Conservation (phyloP, 257 asterid species). For the Plantago major region DNA sequence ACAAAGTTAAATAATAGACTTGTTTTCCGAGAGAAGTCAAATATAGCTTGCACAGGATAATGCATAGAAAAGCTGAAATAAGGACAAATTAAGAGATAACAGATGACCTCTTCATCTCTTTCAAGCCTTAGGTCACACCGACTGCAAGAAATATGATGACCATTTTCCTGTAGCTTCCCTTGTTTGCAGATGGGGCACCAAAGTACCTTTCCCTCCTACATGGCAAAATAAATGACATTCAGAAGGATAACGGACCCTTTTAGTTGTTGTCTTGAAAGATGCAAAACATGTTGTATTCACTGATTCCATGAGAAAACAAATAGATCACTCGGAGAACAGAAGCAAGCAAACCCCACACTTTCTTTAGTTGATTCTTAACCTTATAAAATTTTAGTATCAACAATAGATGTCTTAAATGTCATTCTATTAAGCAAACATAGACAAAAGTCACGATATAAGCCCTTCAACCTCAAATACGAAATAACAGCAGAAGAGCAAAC, state of each 20-base stretch:
- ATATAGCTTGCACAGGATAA: too few relatives aligned
- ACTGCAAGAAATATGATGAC: constrained; percentile 49
- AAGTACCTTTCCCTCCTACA: constrained; percentile 51
- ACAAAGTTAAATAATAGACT: too few relatives aligned
- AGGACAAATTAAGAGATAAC: constrained; percentile 8
- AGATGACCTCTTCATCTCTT: constrained; percentile 65
- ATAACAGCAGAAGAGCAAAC: neutral
- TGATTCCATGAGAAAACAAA: constrained; percentile 12
- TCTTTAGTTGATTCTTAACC: neutral
- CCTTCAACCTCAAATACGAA: constrained; percentile 1
- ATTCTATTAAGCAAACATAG: neutral
- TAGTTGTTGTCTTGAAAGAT: neutral
- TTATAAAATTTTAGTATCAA: neutral
- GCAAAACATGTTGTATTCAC: constrained; percentile 5
- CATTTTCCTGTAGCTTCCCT: constrained; percentile 60
- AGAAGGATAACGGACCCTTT: constrained; percentile 9
- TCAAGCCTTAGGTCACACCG: constrained; percentile 57
- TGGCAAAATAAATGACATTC: constrained; percentile 20
- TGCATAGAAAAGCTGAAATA: too few relatives aligned
- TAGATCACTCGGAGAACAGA: neutral
- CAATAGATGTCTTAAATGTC: neutral
- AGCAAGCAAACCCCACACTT: constrained; percentile 10
- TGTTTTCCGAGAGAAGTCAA: too few relatives aligned
- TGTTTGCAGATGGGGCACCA: constrained; percentile 97
- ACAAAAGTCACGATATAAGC: neutral